These are phyloP conservation scores for Pestalotiopsis sp. DNA, from an alignment of 2,329 filamentous ascomycete species.

Conservation along the genomic window DNA sequence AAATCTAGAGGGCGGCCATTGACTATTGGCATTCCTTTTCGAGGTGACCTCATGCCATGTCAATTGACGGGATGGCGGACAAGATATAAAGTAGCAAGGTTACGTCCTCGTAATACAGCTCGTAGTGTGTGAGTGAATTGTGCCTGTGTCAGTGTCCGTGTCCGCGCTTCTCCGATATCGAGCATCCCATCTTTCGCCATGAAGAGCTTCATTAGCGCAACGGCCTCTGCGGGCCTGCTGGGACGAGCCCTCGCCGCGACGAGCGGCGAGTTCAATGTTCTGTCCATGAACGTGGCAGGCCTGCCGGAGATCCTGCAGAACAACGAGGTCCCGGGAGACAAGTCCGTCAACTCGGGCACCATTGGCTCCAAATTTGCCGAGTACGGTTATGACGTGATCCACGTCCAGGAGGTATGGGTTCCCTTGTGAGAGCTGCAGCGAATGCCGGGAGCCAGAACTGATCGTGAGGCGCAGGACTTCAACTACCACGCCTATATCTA, in stretches of 20 bases:
- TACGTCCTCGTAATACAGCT: background rate
- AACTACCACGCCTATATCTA: slow-evolving; percentile 70
- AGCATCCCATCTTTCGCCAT: background rate
- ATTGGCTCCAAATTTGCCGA: slow-evolving; percentile 61
- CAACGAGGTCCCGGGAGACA: slow-evolving; percentile 66
- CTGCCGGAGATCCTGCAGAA: slow-evolving; percentile 48
- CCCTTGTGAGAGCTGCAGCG: slow-evolving; percentile 7
- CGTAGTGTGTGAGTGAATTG: background rate
- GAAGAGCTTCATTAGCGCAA: slow-evolving; percentile 1
- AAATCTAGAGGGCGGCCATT: background rate
- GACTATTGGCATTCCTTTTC: background rate
- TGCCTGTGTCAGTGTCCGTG: background rate
- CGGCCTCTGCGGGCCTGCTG: slow-evolving; percentile 10
- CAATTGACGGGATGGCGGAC: background rate
- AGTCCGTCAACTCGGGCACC: slow-evolving; percentile 55
- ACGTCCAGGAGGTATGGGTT: slow-evolving; percentile 60
- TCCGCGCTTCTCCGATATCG: background rate
- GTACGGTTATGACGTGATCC: slow-evolving; percentile 63
- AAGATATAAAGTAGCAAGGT: background rate
- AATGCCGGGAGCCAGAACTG: background rate
- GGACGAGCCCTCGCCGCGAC: slow-evolving; percentile 16
- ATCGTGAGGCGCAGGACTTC: slow-evolving; percentile 52
- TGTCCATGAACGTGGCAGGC: slow-evolving; percentile 34
- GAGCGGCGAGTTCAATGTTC: slow-evolving; percentile 31
- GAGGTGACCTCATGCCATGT: background rate